Evolutionary conservation across 345 rosid genomes (phyloP), one percentile per base, ranked within the genome.

Genomic region (Bruguiera parviflora): DNA sequence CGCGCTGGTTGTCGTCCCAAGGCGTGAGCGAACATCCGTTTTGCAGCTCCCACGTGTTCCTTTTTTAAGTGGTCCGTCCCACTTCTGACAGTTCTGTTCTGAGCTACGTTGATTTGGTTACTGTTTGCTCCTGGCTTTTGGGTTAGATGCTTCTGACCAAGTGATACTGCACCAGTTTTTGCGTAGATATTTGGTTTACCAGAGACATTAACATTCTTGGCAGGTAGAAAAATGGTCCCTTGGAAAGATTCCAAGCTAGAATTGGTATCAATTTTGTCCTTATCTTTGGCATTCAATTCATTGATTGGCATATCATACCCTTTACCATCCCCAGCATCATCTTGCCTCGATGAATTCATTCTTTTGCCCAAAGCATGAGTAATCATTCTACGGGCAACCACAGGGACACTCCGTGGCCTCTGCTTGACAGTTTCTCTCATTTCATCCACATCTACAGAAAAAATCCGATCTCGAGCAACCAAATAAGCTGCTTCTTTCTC

Each of bases 331-430:
- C 32, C 47, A 47, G 51, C 35, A 32, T 6, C 56, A 52, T 69
- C 76, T 53, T 71, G 76, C 29, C 57, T 39, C 20, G 33, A 1
- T 47, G 67, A 39, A 39, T 57, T 73, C 8, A 81, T 24, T 66
- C 71, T 86, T 74, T 82, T 81, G 64, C 93, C 93, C 75, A 88
- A 77, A 57, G 93, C 93, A 80, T 86, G 93, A 55, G 93, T 89
- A 65, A 88, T 88, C 93, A 88, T 88, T 61, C 93, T 75, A 55
- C 81, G 89, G 63, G 93, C 93, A 73, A 78, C 93, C 39, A 78
- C 81, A 63, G 89, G 90, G 49, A 73, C 77, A 28, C 53, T 71
- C 22, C 77, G 67, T 62, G 86, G 86, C 79, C 80, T 86, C 64
- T 76, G 79, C 71, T 56, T 69, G 9, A 73, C 63, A 5, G 86